These are phyloP conservation scores for Rugonectria rugulosa DNA, from an alignment of 2,329 filamentous ascomycete species.

Conservation along the genomic window DNA sequence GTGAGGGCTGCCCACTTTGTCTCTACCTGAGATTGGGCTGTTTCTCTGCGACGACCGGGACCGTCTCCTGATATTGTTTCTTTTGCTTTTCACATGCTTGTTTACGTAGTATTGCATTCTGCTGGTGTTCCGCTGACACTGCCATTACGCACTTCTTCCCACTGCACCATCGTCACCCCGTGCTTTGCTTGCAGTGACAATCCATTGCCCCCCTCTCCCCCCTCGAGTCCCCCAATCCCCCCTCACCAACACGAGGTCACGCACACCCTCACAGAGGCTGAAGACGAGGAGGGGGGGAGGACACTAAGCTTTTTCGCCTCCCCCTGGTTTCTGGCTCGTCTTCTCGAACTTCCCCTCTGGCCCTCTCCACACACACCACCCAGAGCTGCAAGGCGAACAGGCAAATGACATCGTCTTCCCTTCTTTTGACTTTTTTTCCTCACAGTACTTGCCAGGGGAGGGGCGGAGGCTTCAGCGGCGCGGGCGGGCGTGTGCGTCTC, in stretches of 20 bases:
- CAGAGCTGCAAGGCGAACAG: neutral
- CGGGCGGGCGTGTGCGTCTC: neutral
- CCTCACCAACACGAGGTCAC: too few species aligned
- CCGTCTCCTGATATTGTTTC: neutral
- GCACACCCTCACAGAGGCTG: neutral
- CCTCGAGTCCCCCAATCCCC: too few species aligned
- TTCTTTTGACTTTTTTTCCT: neutral
- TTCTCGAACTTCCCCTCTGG: neutral
- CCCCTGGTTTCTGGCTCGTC: slow-evolving; percentile 4
- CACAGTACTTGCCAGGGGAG: slow-evolving; percentile 2
- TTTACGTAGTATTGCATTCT: too few species aligned
- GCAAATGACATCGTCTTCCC: neutral
- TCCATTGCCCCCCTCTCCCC: too few species aligned
- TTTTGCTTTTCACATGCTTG: too few species aligned
- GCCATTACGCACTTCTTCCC: too few species aligned
- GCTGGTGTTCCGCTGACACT: too few species aligned
- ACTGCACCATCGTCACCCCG: too few species aligned
- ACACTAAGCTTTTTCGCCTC: slow-evolving; percentile 8
- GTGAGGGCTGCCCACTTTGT: neutral
- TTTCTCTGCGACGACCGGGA: neutral
- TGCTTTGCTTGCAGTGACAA: too few species aligned
- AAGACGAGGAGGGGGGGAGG: too few species aligned
- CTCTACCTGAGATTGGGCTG: neutral
- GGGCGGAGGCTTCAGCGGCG: neutral
- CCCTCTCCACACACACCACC: neutral